Evolutionary conservation across 192 early-diverging fungal species (phyloP).

Genomic region (Obelidium mucronatum): DNA sequence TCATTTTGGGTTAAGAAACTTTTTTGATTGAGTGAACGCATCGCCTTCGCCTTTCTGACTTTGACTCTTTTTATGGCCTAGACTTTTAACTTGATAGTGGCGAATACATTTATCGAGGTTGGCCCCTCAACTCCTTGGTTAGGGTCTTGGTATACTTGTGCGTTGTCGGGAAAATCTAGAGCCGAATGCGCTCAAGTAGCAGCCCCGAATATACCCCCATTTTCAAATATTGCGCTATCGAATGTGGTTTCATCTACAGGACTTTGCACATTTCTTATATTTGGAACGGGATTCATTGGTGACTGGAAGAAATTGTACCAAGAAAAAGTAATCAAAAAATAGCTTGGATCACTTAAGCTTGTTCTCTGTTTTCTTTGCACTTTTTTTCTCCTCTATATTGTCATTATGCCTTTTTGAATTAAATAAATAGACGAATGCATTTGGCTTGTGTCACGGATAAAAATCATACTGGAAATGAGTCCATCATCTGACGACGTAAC

Average conservation of each 20-base stretch:
- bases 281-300: neutral
- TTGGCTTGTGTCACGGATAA: too few relatives aligned
- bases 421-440: too few relatives aligned
- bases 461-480: too few relatives aligned
- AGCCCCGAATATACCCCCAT: neutral
- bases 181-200: constrained; percentile 6
- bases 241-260: neutral
- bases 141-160: constrained; percentile 2
- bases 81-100: neutral
- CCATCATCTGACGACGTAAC: too few relatives aligned
- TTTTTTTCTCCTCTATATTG: neutral
- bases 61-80: neutral
- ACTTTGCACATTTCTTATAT: neutral
- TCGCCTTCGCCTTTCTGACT: neutral
- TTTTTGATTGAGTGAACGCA: too few relatives aligned
- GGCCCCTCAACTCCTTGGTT: neutral
- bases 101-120: neutral
- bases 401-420: neutral
- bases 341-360: neutral
- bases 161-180: constrained; percentile 1
- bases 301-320: constrained; percentile 13
- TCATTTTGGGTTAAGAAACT: constrained; percentile 21
- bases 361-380: neutral
- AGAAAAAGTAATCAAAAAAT: constrained; percentile 4
- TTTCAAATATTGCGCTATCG: neutral